Base-by-base conservation (phyloP, 345 rosid species). In the Corchorus olitorius region DNA sequence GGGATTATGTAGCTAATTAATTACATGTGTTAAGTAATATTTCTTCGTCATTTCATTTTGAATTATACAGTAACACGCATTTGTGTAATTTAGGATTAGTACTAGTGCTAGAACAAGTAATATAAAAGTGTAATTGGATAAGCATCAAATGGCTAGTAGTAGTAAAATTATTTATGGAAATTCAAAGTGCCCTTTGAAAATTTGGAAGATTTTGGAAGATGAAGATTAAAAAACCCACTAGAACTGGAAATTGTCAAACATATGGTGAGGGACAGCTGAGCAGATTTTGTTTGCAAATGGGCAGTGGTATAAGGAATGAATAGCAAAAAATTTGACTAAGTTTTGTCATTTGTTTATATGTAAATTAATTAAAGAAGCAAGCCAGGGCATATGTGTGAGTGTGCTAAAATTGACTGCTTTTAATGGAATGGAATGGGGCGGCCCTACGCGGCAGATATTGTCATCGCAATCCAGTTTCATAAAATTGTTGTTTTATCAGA, bases 191-290 rank as follows among this genome's bases (percentile, higher is more conserved):
- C 0, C 12, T 7, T 64, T 3, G 14, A 64, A 8, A 37, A 2
- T 63, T 17, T 41, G 67, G 20, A 34, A 1, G 12, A 63, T 17
- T 4, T 6, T 2, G 20, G 16, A 46, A 35, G 41, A 35, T 1
- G 14, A 12, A 27, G 8, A 16, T 0, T 10, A 4, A 60, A 10
- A 5, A 27, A 0, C 0, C 10, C 48, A 1, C 43, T 34, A 34
- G 19, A 62, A 62, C 9, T 41, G n/a, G 70, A 65, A 10, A 17
- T n/a, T 65, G 50, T 65, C 33, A 41, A 65, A 9, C 70, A 7
- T 65, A n/a, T 27, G 27, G 70, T 65, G 48, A 15, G 34, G 8
- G 34, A n/a, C 70, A 65, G 70, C 70, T 65, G 33, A 43, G 50
- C 49, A 39, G 69, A 39, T 39, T 17, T 17, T 8, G 69, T n/a